Conservation (phyloP, 371 early-diverging fungal genomes). For the Batrachochytrium dendrobatidis region DNA sequence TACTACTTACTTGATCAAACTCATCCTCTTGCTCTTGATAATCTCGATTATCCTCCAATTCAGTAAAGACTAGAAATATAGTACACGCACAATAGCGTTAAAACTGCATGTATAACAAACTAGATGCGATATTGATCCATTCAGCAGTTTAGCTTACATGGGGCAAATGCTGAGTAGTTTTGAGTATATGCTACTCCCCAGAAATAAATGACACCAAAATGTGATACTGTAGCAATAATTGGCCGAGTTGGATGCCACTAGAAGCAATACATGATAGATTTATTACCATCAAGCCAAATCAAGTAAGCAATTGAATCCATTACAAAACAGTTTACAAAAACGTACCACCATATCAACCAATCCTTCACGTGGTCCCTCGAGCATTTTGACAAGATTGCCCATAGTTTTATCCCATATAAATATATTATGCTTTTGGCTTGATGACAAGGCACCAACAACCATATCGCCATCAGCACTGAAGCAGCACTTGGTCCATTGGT, state of each 20-base stretch:
- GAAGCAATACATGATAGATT: neutral
- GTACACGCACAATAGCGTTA: neutral
- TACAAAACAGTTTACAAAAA: neutral
- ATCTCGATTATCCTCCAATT: constrained; percentile 85
- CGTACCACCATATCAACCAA: constrained; percentile 75
- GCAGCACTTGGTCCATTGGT: constrained; percentile 76
- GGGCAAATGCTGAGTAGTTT: constrained; percentile 90
- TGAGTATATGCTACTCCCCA: constrained; percentile 82
- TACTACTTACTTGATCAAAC: constrained; percentile 64
- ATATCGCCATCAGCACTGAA: constrained; percentile 81
- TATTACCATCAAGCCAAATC: neutral
- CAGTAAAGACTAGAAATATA: constrained; percentile 57
- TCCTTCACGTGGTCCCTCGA: constrained; percentile 87
- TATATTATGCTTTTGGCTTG: constrained; percentile 80
- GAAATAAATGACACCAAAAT: constrained; percentile 71
- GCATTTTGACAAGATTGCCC: constrained; percentile 76
- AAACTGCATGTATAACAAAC: neutral
- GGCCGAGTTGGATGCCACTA: constrained; percentile 88
- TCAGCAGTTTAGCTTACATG: too few relatives aligned
- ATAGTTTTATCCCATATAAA: constrained; percentile 84
- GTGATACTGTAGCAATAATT: constrained; percentile 73
- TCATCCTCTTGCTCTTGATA: constrained; percentile 89
- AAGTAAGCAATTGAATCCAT: neutral
- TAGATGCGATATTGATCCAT: neutral
- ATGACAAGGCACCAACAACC: constrained; percentile 73